Evolutionary conservation across 176 grass and related monocot genomes (phyloP).

Genomic region (Oryza longistaminata): DNA sequence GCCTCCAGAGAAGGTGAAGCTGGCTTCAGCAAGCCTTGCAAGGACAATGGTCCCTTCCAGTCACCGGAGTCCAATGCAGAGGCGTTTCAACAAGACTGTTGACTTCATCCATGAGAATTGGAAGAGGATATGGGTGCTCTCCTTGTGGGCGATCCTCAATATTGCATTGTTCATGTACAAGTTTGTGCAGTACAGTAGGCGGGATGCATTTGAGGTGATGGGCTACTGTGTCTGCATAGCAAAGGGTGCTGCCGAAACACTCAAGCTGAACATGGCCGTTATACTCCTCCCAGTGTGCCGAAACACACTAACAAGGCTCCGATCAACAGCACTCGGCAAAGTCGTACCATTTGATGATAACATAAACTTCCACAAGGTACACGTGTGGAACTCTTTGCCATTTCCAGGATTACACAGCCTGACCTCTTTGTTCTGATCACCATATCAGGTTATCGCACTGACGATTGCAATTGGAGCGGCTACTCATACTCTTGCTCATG

Average conservation of each 20-base stretch:
- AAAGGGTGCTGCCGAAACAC: conserved; percentile 89
- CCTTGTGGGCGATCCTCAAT: conserved; percentile 66
- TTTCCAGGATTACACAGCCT: neutral
- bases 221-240: conserved; percentile 87
- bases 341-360: conserved; percentile 90
- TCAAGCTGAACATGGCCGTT: conserved; percentile 96
- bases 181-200: conserved; percentile 69
- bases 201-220: conserved; percentile 81
- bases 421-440: neutral
- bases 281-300: conserved; percentile 89
- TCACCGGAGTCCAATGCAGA: conserved; percentile 58
- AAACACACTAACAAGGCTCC: conserved; percentile 80
- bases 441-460: conserved; percentile 55
- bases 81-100: conserved; percentile 41
- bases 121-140: conserved; percentile 89
- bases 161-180: conserved; percentile 67
- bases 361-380: conserved; percentile 99
- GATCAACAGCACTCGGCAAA: conserved; percentile 56
- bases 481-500: conserved; percentile 67
- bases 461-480: conserved; percentile 62
- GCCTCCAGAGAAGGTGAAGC: conserved; percentile 40
- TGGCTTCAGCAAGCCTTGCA: conserved; percentile 59
- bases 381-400: neutral
- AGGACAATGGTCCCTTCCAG: conserved; percentile 73
- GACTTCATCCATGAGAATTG: conserved; percentile 94